Base-by-base conservation (phyloP, 2,329 filamentous ascomycete species). In the Aspergillus spinulosporus region DNA sequence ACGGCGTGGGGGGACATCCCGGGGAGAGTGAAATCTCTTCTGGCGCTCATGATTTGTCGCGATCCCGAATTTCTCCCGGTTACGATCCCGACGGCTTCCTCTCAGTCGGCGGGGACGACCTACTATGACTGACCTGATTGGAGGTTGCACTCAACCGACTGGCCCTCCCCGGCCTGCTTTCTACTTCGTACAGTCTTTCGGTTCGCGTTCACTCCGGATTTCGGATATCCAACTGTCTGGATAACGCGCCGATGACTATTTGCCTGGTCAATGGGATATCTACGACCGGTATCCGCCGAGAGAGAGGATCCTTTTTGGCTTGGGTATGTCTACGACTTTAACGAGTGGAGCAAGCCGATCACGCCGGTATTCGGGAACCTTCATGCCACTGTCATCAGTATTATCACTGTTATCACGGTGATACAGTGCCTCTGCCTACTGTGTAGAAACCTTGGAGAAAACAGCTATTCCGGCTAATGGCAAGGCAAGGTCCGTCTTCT, bases 1-100 rank as follows among this genome's bases (percentile, higher is more conserved):
- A n/a, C 44, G 29, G 12, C 44, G 44, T 46, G 44, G 44, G 44
- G 44, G 44, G 21, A 21, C 39, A 42, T 42, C 15, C 44, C 28
- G 44, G 44, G 29, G 21, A 21, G 44, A 45, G 5, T 46, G 44
- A 46, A 46, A 46, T 46, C 29, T 46, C 44, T 46, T 29, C 28
- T 15, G 5, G 28, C 6, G 26, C 28, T n/a, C 7, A 7, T 46
- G 44, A 46, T 46, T 46, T 46, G 44, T 26, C 14, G 28, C 11
- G 12, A 14, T 14, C 29, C 44, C 44, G 44, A 46, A 12, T 15
- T 32, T 15, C 6, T 29, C 7, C 44, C n/a, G 44, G 21, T 15
- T 12, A 9, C 42, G 42, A 44, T 46, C 44, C 44, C 44, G 44
- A 46, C 5, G 32, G 5, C 29, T 46, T 26, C 28, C 44, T 32